Base-by-base conservation (phyloP, 495 filamentous ascomycete species). In the Hyphodiscus hymeniophilus region DNA sequence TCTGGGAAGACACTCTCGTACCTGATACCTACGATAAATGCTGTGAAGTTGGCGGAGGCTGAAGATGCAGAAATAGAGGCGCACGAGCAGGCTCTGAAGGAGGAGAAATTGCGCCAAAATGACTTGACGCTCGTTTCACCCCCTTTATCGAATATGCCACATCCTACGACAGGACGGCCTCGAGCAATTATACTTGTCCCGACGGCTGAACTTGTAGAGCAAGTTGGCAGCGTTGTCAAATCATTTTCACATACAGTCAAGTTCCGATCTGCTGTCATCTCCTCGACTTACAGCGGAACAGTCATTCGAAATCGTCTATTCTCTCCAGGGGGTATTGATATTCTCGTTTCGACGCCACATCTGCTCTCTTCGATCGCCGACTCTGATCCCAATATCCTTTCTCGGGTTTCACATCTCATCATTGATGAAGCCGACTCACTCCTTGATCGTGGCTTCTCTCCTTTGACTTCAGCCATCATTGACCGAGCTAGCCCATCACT, bases 1-100 rank as follows among this genome's bases (percentile, higher is more conserved):
- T 96, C 92, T 2, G 92, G 92, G 45, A 98, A 98, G 66, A 98
- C 92, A 1, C 68, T 98, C 51, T 85, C 92, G 22, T 98, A 98
- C 58, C 65, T 95, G 20, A 59, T 95, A 16, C 94, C 92, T 0
- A 66, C 79, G 15, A 66, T 97, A 30, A 78, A 98, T 68, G 80
- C 84, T 17, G 63, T 97, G 50, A 97, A 97, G 69, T 70, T 75
- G 18, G 77, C 78, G 13, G 92, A 96, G 60, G 67, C 70, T 1
- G 63, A 69, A 4, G 85, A 91, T 39, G 62, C 66, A 8, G 70
- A 78, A 22, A 66, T 74, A 2, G 64, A 72, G 40, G 68, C 70
- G 2, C 75, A 74, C 38, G 61, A 72, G 52, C 73, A 73, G 49
- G 60, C 65, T 7, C 61, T 66, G 42, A 60, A 72, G 46, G 64